Base-by-base conservation (phyloP, 2,329 filamentous ascomycete genomes). In the Plectosphaerella plurivora region DNA sequence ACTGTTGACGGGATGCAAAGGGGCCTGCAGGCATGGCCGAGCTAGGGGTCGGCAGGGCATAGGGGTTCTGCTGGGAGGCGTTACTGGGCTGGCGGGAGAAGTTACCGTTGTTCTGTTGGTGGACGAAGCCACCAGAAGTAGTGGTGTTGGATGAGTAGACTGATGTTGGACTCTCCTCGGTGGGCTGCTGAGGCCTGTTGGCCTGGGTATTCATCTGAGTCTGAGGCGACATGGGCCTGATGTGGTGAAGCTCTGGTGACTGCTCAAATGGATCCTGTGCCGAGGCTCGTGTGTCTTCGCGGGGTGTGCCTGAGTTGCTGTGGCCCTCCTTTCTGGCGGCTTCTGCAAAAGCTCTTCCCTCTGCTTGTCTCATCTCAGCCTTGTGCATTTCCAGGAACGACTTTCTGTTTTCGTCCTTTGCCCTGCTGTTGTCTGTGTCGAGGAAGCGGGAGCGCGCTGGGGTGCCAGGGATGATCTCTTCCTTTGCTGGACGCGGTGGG, bases 301-400 rank as follows among this genome's bases (percentile, higher is more conserved):
- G 35, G n/a, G 16, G 41, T 44, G 41, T 18, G 11, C n/a, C 11
- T 4, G n/a, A 12, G 18, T 44, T 44, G n/a, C 16, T 18, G 41
- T 20, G 41, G 10, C 10, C n/a, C 5, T 44, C 41, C 41, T 44
- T 44, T 18, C 72, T 68, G 14, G 70, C 63, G 6, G 80, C 80
- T 53, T 79, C 73, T 8, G 80, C 74, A 56, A 86, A 77, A 8
- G 81, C 82, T 60, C 74, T 73, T 3, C 80, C 83, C 62, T 86
- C 83, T 5, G 78, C 81, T 59, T 78, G 69, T 37, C 81, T 76
- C 77, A 86, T 84, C 61, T 85, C 72, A 4, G 81, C 81, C 61
- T 76, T 79, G 57, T 80, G 80, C 16, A 73, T 72, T 63, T 80
- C 81, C 52, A 84, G 82, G 58, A 80, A 82, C 0, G 81, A 84